Evolutionary conservation across 2,329 filamentous ascomycete genomes (phyloP).

Genomic region (Cercospora zeae-maydis): DNA sequence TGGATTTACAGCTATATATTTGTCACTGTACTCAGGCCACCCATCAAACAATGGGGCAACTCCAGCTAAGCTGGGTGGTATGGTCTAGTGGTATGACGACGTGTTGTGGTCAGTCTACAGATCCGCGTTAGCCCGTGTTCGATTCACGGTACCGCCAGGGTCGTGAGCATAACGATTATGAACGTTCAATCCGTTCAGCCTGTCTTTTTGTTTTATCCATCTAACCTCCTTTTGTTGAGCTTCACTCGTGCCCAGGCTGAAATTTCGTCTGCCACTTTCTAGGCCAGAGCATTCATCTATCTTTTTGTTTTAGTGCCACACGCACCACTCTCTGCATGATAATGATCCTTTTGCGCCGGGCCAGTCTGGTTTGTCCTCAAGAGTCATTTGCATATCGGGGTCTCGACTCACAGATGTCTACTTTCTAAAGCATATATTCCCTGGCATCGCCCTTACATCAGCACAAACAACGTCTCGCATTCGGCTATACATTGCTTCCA

Average conservation of each 20-base stretch:
- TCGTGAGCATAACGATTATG: neutral
- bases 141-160: neutral
- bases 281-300: neutral
- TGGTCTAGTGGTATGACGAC: neutral
- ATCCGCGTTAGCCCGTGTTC: conserved; percentile 5
- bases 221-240: neutral
- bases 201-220: neutral
- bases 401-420: neutral
- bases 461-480: too few relatives aligned
- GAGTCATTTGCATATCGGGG: too few relatives aligned
- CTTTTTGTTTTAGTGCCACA: neutral
- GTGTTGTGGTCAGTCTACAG: conserved; percentile 1
- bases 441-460: too few relatives aligned
- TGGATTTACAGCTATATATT: too few relatives aligned
- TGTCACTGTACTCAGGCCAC: too few relatives aligned
- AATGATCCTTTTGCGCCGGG: neutral
- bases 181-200: neutral
- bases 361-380: neutral
- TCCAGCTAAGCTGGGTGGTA: neutral
- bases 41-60: neutral
- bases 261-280: neutral
- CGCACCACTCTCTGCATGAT: neutral
- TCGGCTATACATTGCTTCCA: too few relatives aligned
- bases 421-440: too few relatives aligned
- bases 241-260: neutral